phyloP scores from a whole-genome alignment of 1,139 yeast genomes.

The Yamadazyma sp. region DNA sequence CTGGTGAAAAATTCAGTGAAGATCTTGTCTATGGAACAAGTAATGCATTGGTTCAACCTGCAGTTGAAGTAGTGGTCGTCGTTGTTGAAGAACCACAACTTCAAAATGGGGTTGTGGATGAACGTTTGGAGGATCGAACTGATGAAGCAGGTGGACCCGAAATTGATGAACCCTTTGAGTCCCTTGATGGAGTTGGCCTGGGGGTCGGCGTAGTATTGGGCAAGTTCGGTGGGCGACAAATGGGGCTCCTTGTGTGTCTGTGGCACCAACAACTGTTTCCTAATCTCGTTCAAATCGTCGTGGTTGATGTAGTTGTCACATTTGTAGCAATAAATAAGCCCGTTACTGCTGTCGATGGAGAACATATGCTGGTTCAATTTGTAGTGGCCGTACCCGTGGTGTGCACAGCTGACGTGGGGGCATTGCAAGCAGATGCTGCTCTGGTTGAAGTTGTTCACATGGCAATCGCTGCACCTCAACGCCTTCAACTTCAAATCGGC shows the following conservation, averaged over 20 bases:
- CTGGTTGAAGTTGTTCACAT: slow-evolving; percentile 44
- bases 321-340: slow-evolving; percentile 70
- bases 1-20: slow-evolving; percentile 65
- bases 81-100: slow-evolving; percentile 74
- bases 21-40: slow-evolving; percentile 81
- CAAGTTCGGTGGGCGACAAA: background rate
- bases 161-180: slow-evolving; percentile 80
- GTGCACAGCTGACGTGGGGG: slow-evolving; percentile 73
- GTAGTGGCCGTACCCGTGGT: slow-evolving; percentile 66
- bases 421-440: slow-evolving; percentile 79
- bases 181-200: slow-evolving; percentile 67
- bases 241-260: background rate
- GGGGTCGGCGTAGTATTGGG: slow-evolving; percentile 43
- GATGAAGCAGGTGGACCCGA: slow-evolving; percentile 97
- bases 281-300: slow-evolving; percentile 50
- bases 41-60: slow-evolving; percentile 57
- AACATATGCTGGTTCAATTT: slow-evolving; percentile 65
- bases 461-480: slow-evolving; percentile 53
- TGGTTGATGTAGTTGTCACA: slow-evolving; percentile 75
- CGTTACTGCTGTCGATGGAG: slow-evolving; percentile 63
- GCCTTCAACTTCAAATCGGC: slow-evolving; percentile 41
- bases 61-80: slow-evolving; percentile 50
- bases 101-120: slow-evolving; percentile 83
- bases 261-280: slow-evolving; percentile 20
- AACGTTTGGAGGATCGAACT: slow-evolving; percentile 84